Conservation (phyloP, 441 rosid species). For the Sinapis alba region DNA sequence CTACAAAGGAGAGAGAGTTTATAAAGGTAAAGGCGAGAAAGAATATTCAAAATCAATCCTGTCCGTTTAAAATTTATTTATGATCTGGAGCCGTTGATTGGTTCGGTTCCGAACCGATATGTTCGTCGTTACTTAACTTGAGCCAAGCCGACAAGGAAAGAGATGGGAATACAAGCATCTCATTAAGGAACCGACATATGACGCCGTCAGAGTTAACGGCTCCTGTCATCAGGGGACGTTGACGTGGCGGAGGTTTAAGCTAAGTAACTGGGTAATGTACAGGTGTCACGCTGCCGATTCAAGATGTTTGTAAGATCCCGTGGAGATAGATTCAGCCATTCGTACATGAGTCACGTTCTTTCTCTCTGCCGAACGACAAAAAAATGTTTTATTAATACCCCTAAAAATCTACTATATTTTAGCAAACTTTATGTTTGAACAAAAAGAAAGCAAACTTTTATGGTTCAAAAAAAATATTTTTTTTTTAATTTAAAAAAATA, state of each 20-base stretch:
- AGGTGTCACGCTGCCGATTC: background rate
- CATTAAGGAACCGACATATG: background rate
- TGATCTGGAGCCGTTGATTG: constrained; percentile 44
- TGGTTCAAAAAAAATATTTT: no score
- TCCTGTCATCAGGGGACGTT: constrained; percentile 16
- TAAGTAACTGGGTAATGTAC: background rate
- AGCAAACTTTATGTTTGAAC: no score
- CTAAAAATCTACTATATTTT: no score
- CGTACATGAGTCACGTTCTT: constrained; percentile 37
- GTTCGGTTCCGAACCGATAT: constrained; percentile 35
- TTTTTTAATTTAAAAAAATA: no score
- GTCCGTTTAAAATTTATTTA: constrained; percentile 25
- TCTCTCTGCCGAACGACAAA: background rate
- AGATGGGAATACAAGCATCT: constrained; percentile 19
- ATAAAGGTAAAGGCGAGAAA: background rate
- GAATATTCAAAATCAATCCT: constrained; percentile 16
- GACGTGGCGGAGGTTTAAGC: constrained; percentile 31
- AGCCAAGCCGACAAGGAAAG: constrained; percentile 16
- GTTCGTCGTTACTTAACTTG: constrained; percentile 35
- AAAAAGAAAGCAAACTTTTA: no score
- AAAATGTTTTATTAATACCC: no score
- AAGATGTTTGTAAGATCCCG: constrained; percentile 20
- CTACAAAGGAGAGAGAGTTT: constrained; percentile 11
- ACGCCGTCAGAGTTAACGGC: constrained; percentile 39
- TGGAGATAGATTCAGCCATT: constrained; percentile 23